phyloP scores from a whole-genome alignment of 495 filamentous ascomycete species.

The Hypoxylon subgilvum region DNA sequence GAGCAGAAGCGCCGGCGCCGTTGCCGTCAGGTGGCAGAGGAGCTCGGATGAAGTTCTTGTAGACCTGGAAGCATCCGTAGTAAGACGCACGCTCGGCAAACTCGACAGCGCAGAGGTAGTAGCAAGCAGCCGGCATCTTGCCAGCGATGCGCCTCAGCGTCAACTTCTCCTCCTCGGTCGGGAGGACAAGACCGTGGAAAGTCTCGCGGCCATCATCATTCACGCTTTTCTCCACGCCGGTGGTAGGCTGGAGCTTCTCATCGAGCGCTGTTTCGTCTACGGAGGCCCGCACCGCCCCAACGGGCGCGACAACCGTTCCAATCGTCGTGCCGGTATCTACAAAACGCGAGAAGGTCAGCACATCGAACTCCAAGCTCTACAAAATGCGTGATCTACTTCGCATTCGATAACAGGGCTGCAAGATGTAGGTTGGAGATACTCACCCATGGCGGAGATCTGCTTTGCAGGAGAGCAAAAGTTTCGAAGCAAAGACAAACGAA shows the following conservation, averaged over 20 bases:
- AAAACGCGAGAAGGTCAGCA: slow-evolving; percentile 8
- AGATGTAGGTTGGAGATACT: slow-evolving; percentile 4
- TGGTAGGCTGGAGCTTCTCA: slow-evolving; percentile 9
- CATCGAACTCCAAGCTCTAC: not conserved
- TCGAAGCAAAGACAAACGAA: slow-evolving; percentile 13
- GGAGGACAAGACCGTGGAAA: slow-evolving; percentile 50
- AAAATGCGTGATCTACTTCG: not conserved
- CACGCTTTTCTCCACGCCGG: not conserved
- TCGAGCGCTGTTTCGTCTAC: slow-evolving; percentile 30
- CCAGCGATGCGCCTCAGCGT: slow-evolving; percentile 61
- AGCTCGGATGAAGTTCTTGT: slow-evolving; percentile 64
- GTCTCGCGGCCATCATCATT: slow-evolving; percentile 38
- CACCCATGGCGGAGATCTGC: slow-evolving; percentile 24
- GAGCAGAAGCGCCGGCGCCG: slow-evolving; percentile 60
- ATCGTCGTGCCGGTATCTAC: slow-evolving; percentile 36
- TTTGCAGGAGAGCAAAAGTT: slow-evolving; percentile 15
- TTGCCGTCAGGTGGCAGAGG: slow-evolving; percentile 61
- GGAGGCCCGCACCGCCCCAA: slow-evolving; percentile 37
- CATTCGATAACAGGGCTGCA: not conserved
- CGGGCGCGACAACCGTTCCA: slow-evolving; percentile 30
- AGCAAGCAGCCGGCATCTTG: slow-evolving; percentile 53
- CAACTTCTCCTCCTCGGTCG: slow-evolving; percentile 59
- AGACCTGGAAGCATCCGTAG: slow-evolving; percentile 62
- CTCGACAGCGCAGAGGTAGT: slow-evolving; percentile 61
- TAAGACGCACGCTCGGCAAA: slow-evolving; percentile 66